These are phyloP conservation scores for Fusarium sp. DNA, from an alignment of 2,329 filamentous ascomycete species.

Conservation along the genomic window DNA sequence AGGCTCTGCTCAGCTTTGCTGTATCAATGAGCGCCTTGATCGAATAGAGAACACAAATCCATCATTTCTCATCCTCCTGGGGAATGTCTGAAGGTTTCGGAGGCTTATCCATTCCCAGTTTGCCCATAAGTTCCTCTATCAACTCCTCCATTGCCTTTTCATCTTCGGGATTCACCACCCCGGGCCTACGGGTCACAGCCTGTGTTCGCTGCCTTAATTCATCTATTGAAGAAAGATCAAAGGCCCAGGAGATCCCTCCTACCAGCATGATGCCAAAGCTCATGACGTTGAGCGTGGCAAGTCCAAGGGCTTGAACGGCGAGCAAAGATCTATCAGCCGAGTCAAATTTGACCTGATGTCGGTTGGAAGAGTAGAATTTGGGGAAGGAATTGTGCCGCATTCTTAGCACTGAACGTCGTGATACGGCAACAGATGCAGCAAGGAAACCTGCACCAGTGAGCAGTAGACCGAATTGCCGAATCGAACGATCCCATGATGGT, in stretches of 20 bases:
- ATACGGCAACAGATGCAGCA: conserved; percentile 76
- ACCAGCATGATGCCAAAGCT: conserved; percentile 79
- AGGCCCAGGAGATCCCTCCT: conserved; percentile 80
- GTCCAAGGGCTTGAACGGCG: conserved; percentile 83
- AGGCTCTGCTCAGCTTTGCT: not conserved
- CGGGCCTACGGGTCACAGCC: conserved; percentile 54
- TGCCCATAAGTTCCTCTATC: conserved; percentile 70
- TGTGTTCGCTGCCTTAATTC: conserved; percentile 71
- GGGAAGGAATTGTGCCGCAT: conserved; percentile 73
- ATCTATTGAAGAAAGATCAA: conserved; percentile 78
- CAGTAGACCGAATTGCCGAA: conserved; percentile 77
- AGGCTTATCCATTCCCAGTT: conserved; percentile 54
- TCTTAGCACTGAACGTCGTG: conserved; percentile 75
- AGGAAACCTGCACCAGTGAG: conserved; percentile 82
- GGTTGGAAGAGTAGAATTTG: conserved; percentile 77
- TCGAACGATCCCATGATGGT: conserved; percentile 57
- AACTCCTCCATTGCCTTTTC: conserved; percentile 73
- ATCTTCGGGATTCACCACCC: conserved; percentile 57
- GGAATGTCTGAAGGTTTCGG: conserved; percentile 18
- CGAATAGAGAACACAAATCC: not conserved
- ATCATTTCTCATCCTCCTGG: conserved; percentile 26
- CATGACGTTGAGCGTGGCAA: conserved; percentile 88
- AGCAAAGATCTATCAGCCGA: conserved; percentile 64
- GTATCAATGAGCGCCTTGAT: not conserved
- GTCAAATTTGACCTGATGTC: conserved; percentile 44